Conservation (phyloP, 2,329 filamentous ascomycete genomes). For the Hortaea sp. region DNA sequence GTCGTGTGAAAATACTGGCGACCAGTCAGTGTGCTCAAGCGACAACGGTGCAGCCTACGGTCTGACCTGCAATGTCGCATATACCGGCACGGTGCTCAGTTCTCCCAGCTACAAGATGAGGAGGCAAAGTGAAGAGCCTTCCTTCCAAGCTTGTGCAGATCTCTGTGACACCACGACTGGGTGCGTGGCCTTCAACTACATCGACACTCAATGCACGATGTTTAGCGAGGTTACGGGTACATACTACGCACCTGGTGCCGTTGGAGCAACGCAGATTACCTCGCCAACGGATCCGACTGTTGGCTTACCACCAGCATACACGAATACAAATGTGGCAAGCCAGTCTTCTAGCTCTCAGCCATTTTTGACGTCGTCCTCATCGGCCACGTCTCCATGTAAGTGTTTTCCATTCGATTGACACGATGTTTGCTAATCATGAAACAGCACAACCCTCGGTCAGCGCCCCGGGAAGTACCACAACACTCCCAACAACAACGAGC, state of each 20-base stretch:
- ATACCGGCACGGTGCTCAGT: conserved; percentile 13
- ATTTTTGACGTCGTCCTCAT: not conserved
- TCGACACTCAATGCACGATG: conserved; percentile 19
- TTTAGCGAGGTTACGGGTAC: conserved; percentile 20
- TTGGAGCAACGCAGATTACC: conserved; percentile 10
- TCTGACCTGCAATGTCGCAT: conserved; percentile 12
- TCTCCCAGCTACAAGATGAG: conserved; percentile 5
- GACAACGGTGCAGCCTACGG: not conserved
- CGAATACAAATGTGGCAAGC: not conserved
- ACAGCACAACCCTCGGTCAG: not conserved
- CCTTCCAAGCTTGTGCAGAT: conserved; percentile 8
- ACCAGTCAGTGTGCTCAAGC: not conserved
- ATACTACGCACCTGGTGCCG: conserved; percentile 11
- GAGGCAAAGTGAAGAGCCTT: conserved; percentile 8
- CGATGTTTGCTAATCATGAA: too few relatives aligned
- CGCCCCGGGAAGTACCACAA: conserved; percentile 7
- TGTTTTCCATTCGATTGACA: too few relatives aligned
- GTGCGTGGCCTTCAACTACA: conserved; percentile 22
- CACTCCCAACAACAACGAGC: conserved; percentile 9
- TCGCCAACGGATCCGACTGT: not conserved
- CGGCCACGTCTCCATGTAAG: not conserved
- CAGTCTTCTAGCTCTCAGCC: not conserved
- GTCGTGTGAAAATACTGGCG: not conserved
- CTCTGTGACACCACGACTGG: conserved; percentile 15
- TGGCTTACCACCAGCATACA: not conserved